These are phyloP conservation scores for Sporothrix protearum DNA, from an alignment of 2,329 filamentous ascomycete genomes.

Conservation along the genomic window DNA sequence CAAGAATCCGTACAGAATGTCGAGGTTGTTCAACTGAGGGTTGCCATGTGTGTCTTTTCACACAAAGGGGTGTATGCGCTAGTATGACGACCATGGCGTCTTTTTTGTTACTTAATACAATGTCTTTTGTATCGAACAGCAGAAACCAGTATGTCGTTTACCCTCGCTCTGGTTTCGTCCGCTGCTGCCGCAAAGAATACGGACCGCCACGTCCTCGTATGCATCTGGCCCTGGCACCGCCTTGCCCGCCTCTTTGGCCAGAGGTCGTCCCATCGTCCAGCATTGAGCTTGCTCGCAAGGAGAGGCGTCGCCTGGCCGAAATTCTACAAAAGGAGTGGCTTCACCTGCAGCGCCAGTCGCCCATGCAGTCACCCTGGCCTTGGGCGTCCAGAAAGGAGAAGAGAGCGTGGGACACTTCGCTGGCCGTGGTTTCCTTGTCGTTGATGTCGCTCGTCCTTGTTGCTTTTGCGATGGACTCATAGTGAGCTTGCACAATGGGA, in stretches of 20 bases:
- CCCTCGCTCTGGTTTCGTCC: too few species aligned
- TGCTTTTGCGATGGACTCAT: too few species aligned
- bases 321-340: background rate
- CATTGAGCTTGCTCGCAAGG: conserved; percentile 5
- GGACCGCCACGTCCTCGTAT: conserved; percentile 17
- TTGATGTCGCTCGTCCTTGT: background rate
- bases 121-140: too few species aligned
- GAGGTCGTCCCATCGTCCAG: conserved; percentile 20
- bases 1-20: background rate
- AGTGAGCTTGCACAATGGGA: too few species aligned
- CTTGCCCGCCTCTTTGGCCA: conserved; percentile 18
- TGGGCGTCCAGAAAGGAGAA: conserved; percentile 14
- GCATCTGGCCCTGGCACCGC: conserved; percentile 9
- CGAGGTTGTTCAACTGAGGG: background rate
- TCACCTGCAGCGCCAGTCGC: conserved; percentile 19
- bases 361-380: conserved; percentile 19
- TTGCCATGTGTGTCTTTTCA: too few species aligned
- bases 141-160: too few species aligned
- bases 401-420: background rate
- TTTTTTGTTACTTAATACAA: too few species aligned
- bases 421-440: background rate
- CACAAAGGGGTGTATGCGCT: background rate
- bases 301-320: conserved; percentile 11
- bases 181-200: too few species aligned
- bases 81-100: background rate